Conservation (phyloP, 495 filamentous ascomycete species). For the Neurospora pannonica region DNA sequence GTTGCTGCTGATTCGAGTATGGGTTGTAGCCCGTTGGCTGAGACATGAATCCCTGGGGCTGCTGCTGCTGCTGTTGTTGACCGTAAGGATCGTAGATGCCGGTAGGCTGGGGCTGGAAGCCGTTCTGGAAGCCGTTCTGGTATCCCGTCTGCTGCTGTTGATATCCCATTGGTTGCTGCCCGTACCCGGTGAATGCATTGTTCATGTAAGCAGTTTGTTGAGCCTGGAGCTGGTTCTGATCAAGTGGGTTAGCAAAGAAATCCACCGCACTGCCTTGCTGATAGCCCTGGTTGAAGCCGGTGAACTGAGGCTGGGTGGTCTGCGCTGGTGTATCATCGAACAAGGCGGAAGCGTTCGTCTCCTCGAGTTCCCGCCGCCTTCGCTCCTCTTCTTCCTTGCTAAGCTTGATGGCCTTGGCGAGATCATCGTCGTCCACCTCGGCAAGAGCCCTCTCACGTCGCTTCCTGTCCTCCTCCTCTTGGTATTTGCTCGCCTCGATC, state of each 20-base stretch:
- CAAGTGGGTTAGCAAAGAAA: conserved; percentile 90
- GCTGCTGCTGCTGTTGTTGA: conserved; percentile 39
- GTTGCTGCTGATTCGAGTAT: conserved; percentile 48
- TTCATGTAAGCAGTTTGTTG: conserved; percentile 79
- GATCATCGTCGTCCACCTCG: conserved; percentile 66
- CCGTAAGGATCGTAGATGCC: conserved; percentile 42
- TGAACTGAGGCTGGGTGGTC: conserved; percentile 58
- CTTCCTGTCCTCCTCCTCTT: conserved; percentile 87
- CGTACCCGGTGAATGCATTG: conserved; percentile 60
- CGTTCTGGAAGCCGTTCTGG: conserved; percentile 45
- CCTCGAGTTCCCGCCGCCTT: conserved; percentile 78
- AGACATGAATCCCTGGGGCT: conserved; percentile 51
- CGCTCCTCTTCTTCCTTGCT: conserved; percentile 90
- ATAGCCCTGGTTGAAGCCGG: conserved; percentile 90
- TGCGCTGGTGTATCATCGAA: conserved; percentile 72
- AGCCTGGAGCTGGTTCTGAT: conserved; percentile 55
- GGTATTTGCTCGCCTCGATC: conserved; percentile 90
- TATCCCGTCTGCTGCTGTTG: conserved; percentile 57
- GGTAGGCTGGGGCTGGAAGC: conserved; percentile 28
- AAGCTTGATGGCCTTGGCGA: conserved; percentile 91
- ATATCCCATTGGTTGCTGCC: conserved; percentile 27
- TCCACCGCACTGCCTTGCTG: conserved; percentile 93
- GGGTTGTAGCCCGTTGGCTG: conserved; percentile 78
- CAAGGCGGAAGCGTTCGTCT: conserved; percentile 73
- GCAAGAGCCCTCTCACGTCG: conserved; percentile 56